Percentiles rank a stretch among this genome's conserved stretches.
phyloP scores from a whole-genome alignment of 192 early-diverging fungal genomes.

The Coemansia reversa region DNA sequence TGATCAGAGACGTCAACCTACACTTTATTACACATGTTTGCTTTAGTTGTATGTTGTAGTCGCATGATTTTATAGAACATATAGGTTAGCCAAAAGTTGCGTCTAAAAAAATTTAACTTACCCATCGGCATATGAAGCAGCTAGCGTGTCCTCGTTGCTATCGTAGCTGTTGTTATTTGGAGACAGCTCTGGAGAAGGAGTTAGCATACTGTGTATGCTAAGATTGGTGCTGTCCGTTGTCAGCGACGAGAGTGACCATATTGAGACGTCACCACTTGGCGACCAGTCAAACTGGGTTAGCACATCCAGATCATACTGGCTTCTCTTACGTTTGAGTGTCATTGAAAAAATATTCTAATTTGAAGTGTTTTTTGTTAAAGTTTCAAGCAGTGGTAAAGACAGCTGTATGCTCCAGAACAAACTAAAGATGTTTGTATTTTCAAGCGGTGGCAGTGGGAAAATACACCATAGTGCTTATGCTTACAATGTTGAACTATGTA shows the following conservation, averaged over 20 bases:
- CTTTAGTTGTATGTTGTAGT: too few relatives aligned
- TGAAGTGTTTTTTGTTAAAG: too few relatives aligned
- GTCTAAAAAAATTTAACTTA: neutral
- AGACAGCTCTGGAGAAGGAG: conserved; percentile 14
- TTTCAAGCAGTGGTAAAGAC: too few relatives aligned
- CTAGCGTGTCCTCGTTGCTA: conserved; percentile 21
- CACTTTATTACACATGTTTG: neutral
- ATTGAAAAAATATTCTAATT: neutral
- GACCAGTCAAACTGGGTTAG: conserved; percentile 25
- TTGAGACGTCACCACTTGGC: conserved; percentile 16
- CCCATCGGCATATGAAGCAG: conserved; percentile 2
- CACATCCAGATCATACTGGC: neutral
- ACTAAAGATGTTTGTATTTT: too few relatives aligned
- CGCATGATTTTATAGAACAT: too few relatives aligned
- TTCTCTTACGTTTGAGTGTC: conserved; percentile 12
- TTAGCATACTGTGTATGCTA: conserved; percentile 16
- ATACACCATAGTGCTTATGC: too few relatives aligned
- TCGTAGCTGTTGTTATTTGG: too few relatives aligned
- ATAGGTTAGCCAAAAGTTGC: too few relatives aligned
- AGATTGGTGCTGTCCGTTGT: conserved; percentile 12
- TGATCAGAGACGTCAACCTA: conserved; percentile 8
- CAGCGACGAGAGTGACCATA: conserved; percentile 26
- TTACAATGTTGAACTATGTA: too few relatives aligned
- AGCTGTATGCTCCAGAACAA: too few relatives aligned
- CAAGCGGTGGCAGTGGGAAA: too few relatives aligned